A percentile compares a stretch with the other conserved stretches of the same genome.
Evolutionary conservation across 1,284 basidiomycete species (phyloP).

Genomic region (Athelia sp.): DNA sequence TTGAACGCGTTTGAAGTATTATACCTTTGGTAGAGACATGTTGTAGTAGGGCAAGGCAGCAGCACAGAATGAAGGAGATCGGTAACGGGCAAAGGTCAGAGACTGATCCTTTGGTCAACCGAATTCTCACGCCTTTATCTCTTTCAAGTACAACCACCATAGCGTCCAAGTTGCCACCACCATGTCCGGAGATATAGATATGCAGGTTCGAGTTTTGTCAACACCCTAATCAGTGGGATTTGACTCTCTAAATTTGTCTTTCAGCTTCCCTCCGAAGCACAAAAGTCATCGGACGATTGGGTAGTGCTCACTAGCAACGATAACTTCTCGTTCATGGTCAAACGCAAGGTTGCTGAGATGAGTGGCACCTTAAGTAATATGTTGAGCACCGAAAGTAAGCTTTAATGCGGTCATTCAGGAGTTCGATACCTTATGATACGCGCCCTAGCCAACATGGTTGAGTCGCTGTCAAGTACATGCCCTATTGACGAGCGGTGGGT

Average conservation of each 20-base stretch:
- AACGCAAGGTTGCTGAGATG: conserved; percentile 46
- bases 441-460: conserved; percentile 41
- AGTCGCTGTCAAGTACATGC: conserved; percentile 44
- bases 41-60: background rate
- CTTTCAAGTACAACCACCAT: too few relatives aligned
- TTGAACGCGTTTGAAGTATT: background rate
- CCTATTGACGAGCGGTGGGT: conserved; percentile 42
- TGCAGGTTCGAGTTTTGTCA: background rate
- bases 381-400: conserved; percentile 34
- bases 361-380: conserved; percentile 53
- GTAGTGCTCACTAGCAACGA: conserved; percentile 58
- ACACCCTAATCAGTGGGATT: background rate
- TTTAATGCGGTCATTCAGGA: background rate
- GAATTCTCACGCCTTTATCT: background rate
- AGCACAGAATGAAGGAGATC: background rate
- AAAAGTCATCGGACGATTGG: conserved; percentile 40
- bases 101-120: background rate
- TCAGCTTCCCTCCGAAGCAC: background rate
- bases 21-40: conserved; percentile 38
- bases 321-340: conserved; percentile 58
- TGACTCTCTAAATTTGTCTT: background rate
- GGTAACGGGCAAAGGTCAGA: background rate
- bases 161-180: too few relatives aligned
- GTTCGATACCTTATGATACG: conserved; percentile 2
- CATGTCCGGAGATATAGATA: conserved; percentile 1